Evolutionary conservation across 2,329 filamentous ascomycete species (phyloP), one percentile per base, ranked within the genome.

Genomic region (Diaporthe ilicicola): DNA sequence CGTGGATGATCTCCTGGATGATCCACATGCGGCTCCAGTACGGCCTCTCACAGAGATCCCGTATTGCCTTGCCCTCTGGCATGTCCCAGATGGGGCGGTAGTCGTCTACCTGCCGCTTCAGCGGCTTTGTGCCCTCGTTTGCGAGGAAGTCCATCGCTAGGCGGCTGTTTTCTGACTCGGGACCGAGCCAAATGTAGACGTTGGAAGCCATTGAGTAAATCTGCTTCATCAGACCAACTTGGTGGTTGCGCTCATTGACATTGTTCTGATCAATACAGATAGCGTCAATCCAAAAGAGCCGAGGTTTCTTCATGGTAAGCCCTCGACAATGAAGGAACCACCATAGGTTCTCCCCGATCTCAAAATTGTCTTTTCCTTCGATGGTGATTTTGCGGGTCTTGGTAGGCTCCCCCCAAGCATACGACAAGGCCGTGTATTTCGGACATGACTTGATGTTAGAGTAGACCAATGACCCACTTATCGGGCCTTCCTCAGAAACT

Each of bases 11-110:
- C 50, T 67, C 64, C 37, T 67, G 64, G 3, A 67, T 67, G 7
- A 67, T 55, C 64, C 64, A 67, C 34, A 67, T 54, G 12, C 64
- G 37, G 17, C 24, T 34, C 64, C 64, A 67, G n/a, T 67, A 54
- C 4, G 64, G 64, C 5, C 51, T 44, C 4, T 46, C 19, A 3
- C 44, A 62, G 3, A 62, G 42, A 15, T 62, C 59, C 3, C 59
- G 19, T 8, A 62, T 48, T 7, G 59, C 42, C 2, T 48, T 48
- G 3, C 59, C 59, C n/a, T 37, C 42, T 24, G 17, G 2, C 2
- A 1, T 37, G 27, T 7, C 29, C 59, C 59, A 62, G 10, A 62
- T 48, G 0, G 27, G 27, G 3, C 42, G 27, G 17, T 19, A 2
- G 17, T 34, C 59, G 32, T 48, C n/a, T 2, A 17, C 3, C 42